A percentile compares a stretch with the other conserved stretches of the same genome.
These are phyloP conservation scores for Neonectria hederae DNA, from an alignment of 2,329 filamentous ascomycete genomes.

Conservation along the genomic window DNA sequence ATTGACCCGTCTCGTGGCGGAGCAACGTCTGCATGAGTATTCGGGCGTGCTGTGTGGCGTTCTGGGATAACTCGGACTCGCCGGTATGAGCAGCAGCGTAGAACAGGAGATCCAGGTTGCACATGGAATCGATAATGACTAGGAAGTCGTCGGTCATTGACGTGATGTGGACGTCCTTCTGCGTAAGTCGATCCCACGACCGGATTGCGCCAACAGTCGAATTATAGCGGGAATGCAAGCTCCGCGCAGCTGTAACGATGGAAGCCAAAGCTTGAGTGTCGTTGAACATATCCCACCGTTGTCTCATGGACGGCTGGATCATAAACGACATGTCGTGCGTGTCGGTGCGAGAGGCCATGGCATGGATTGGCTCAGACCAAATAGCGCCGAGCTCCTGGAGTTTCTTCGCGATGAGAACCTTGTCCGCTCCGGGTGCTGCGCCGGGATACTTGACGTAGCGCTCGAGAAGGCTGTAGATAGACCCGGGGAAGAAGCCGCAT, in stretches of 20 bases:
- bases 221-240: conserved; percentile 55
- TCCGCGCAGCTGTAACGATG: conserved; percentile 55
- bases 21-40: conserved; percentile 53
- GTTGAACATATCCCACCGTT: conserved; percentile 57
- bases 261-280: conserved; percentile 50
- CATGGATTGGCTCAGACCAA: conserved; percentile 50
- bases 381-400: conserved; percentile 39
- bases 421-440: conserved; percentile 24
- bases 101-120: conserved; percentile 51
- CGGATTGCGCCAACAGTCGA: conserved; percentile 56
- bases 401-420: conserved; percentile 15
- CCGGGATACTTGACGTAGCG: conserved; percentile 46
- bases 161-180: conserved; percentile 45
- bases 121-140: conserved; percentile 56
- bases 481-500: conserved; percentile 52
- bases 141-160: conserved; percentile 48
- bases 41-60: conserved; percentile 51
- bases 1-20: conserved; percentile 44
- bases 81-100: conserved; percentile 48
- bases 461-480: conserved; percentile 48
- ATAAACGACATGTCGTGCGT: conserved; percentile 66
- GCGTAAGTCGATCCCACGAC: conserved; percentile 55
- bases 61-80: conserved; percentile 37
- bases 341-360: conserved; percentile 51
- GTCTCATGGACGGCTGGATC: conserved; percentile 58